These are phyloP conservation scores for Suillus sp. DNA, from an alignment of 768 basidiomycete species.

Conservation along the genomic window DNA sequence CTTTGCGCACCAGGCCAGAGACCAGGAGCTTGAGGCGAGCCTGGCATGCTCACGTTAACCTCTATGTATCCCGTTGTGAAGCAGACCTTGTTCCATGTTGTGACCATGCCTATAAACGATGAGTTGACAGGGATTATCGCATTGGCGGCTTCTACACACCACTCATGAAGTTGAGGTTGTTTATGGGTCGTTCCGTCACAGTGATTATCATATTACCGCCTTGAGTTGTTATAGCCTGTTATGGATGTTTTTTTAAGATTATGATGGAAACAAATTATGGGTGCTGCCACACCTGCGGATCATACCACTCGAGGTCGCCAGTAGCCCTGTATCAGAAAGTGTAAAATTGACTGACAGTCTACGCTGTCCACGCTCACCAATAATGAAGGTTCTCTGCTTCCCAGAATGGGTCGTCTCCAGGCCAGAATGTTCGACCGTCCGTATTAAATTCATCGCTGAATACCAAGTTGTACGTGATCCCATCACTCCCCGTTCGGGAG, in stretches of 20 bases:
- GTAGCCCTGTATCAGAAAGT: slow-evolving; percentile 47
- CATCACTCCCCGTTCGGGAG: slow-evolving; percentile 71
- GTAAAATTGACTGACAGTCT: background rate
- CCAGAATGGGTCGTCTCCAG: slow-evolving; percentile 83
- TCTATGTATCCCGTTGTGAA: slow-evolving; percentile 94
- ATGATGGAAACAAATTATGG: slow-evolving; percentile 7
- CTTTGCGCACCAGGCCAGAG: slow-evolving; percentile 75
- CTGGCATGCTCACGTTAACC: slow-evolving; percentile 76
- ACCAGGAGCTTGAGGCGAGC: slow-evolving; percentile 59
- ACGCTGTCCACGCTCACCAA: slow-evolving; percentile 45
- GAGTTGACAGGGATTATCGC: slow-evolving; percentile 6
- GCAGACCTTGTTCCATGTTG: slow-evolving; percentile 94
- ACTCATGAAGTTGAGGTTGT: slow-evolving; percentile 84
- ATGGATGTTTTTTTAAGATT: slow-evolving; percentile 10
- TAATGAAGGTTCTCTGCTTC: slow-evolving; percentile 88
- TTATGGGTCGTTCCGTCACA: slow-evolving; percentile 64
- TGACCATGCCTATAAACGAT: slow-evolving; percentile 57
- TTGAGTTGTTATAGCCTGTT: slow-evolving; percentile 67
- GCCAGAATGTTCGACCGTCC: slow-evolving; percentile 74
- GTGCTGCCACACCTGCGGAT: slow-evolving; percentile 53
- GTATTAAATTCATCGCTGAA: slow-evolving; percentile 88
- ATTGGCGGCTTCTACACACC: slow-evolving; percentile 44
- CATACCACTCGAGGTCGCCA: slow-evolving; percentile 84
- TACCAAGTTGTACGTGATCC: slow-evolving; percentile 75
- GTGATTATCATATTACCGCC: slow-evolving; percentile 83